Base-by-base conservation (phyloP, 805 yeast genomes). In the Saccharomycopsis javanensis region DNA sequence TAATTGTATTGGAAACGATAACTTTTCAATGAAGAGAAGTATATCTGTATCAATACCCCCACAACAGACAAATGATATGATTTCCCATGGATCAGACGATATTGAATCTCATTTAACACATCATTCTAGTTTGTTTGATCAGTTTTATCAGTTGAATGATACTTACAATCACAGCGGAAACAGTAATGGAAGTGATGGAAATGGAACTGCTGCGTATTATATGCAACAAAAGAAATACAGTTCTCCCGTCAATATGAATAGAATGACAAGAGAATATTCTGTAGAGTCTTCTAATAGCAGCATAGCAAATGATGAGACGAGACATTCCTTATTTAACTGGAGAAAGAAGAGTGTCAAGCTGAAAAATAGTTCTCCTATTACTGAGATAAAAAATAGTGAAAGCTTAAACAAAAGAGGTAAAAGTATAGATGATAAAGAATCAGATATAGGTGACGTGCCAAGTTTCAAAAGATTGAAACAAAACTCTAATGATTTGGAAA, bases 361-460 rank as follows among this genome's bases (percentile, higher is more conserved):
- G 3, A 16, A 42, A 8, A 42, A 20, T 20, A 4, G 4, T 11
- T 20, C 3, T 20, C 16, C 48, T 7, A 28, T 8, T 6, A 31
- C 13, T 11, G n/a, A 25, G 6, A 20, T 4, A 20, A 20, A 42
- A 42, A 11, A 48, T 11, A 16, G 15, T 1, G 25, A 27, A n/a
- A n/a, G 31, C 28, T 18, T 16, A 23, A 51, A 34, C 18, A 51
- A 18, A 33, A 37, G 42, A 15, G 16, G 38, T n/a, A 42, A 53
- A 23, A 56, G 50, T 45, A 30, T 54, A 67, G 68, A 54, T 71
- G 66, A 57, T 68, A 66, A 64, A 76, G 75, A 34, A 73, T 68
- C 64, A 76, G 70, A 60, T 79, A 11, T 23, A 11, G n/a, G 23
- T 35, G 31, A 13, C 15, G 35, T 31, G 18, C 27, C 54, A 35